These are phyloP conservation scores for Cytospora paraplurivora DNA, from an alignment of 2,329 filamentous ascomycete species.

Conservation along the genomic window DNA sequence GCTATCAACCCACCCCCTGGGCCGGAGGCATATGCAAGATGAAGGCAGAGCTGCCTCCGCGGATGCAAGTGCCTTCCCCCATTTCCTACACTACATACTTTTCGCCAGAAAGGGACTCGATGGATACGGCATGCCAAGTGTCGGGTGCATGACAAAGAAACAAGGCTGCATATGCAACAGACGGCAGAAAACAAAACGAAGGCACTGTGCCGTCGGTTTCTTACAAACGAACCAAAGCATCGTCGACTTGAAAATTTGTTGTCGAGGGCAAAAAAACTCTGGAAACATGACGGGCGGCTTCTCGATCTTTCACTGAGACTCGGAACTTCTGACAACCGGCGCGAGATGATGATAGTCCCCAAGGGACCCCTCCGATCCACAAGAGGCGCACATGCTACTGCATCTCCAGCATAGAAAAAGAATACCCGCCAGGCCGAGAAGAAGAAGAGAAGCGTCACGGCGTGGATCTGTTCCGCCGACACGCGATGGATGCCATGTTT, in stretches of 20 bases:
- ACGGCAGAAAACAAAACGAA: background rate
- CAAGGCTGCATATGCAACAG: background rate
- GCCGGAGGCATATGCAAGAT: slow-evolving; percentile 19
- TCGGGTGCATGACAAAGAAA: background rate
- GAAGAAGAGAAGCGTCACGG: background rate
- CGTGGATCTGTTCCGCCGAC: background rate
- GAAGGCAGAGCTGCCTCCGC: background rate
- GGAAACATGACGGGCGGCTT: background rate
- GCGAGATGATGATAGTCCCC: background rate
- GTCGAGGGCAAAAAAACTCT: background rate
- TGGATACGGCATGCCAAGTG: background rate
- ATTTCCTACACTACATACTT: background rate
- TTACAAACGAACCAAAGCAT: background rate
- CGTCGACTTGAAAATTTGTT: too few species aligned
- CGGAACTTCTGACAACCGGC: background rate
- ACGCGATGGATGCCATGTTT: background rate
- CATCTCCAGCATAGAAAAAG: slow-evolving; percentile 4
- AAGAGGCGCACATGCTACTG: slow-evolving; percentile 3
- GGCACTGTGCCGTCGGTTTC: background rate
- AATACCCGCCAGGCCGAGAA: background rate
- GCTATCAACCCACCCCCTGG: background rate
- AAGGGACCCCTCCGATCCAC: background rate
- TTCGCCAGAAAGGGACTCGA: background rate
- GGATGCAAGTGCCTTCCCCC: slow-evolving; percentile 2
- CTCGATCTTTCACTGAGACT: background rate